A percentile compares a stretch with the other conserved stretches of the same genome.
These are phyloP conservation scores for Cyanidioschyzon merolae DNA, from an alignment of 23 red algal genomes.

Conservation along the genomic window DNA sequence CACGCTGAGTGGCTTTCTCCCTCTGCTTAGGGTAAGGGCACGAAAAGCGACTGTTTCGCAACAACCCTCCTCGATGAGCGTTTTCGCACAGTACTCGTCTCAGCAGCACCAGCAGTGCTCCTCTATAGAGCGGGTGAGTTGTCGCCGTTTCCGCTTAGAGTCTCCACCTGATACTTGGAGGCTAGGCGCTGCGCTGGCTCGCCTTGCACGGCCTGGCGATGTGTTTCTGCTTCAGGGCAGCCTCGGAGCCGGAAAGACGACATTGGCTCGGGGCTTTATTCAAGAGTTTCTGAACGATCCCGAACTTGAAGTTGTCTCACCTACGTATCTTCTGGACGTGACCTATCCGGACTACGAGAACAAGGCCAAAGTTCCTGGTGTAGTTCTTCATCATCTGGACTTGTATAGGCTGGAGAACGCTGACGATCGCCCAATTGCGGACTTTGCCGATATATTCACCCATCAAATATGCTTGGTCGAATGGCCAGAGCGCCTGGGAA, in stretches of 20 bases:
- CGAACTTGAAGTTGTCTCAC: conserved; percentile 45
- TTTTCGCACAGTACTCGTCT: no score
- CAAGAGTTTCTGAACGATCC: conserved; percentile 28
- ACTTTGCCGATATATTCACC: conserved; percentile 43
- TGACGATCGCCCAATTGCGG: conserved; percentile 34
- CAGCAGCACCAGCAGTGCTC: no score
- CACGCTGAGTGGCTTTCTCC: no score
- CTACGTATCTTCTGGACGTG: conserved; percentile 69
- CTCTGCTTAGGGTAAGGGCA: no score
- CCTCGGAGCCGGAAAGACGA: conserved; percentile 71
- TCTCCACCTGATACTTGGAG: conserved; percentile 5
- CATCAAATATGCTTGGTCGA: conserved; percentile 46
- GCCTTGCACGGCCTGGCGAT: conserved; percentile 28
- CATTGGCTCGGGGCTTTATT: conserved; percentile 57
- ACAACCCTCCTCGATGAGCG: no score
- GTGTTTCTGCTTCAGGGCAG: conserved; percentile 54
- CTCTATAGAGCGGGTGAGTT: neutral
- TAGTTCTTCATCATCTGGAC: conserved; percentile 64
- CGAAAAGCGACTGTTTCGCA: no score
- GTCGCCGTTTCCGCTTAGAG: neutral
- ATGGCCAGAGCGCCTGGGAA: conserved; percentile 63
- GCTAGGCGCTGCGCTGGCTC: conserved; percentile 34
- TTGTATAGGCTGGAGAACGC: conserved; percentile 50
- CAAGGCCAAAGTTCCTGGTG: neutral
- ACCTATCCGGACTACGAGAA: conserved; percentile 26